Conservation (phyloP, 2,329 filamentous ascomycete species). For the Botryotinia narcissicola region DNA sequence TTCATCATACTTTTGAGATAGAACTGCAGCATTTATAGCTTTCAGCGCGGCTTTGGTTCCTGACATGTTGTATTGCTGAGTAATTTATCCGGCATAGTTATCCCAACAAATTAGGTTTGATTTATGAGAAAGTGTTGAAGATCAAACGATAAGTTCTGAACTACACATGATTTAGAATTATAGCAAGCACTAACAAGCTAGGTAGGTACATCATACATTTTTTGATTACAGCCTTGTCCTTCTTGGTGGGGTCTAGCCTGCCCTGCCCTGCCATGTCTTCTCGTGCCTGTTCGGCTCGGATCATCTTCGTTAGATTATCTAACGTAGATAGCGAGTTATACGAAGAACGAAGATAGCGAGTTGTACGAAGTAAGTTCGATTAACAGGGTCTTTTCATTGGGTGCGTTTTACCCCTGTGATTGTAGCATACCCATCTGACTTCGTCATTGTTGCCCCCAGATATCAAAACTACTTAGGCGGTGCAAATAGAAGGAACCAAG, state of each 20-base stretch:
- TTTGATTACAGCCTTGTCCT: slow-evolving; percentile 7
- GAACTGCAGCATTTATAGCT: slow-evolving; percentile 74
- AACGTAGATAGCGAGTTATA: neutral
- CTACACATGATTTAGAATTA: neutral
- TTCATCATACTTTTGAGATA: slow-evolving; percentile 74
- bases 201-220: slow-evolving; percentile 8
- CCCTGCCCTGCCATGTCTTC: neutral
- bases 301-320: neutral
- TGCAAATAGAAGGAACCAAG: neutral
- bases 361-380: neutral
- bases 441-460: neutral
- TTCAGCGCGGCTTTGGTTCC: slow-evolving; percentile 71
- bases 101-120: neutral
- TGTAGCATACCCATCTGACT: neutral
- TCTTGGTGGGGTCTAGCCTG: neutral
- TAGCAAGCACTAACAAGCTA: neutral
- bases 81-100: slow-evolving; percentile 25
- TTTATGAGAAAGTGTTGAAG: neutral
- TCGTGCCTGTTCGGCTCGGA: neutral
- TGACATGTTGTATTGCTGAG: slow-evolving; percentile 32
- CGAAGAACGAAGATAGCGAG: neutral
- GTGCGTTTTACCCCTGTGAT: neutral
- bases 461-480: neutral
- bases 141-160: neutral
- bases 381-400: neutral